These are phyloP conservation scores for Saccharomycopsis fodiens DNA, from an alignment of 805 yeast species.

Conservation along the genomic window DNA sequence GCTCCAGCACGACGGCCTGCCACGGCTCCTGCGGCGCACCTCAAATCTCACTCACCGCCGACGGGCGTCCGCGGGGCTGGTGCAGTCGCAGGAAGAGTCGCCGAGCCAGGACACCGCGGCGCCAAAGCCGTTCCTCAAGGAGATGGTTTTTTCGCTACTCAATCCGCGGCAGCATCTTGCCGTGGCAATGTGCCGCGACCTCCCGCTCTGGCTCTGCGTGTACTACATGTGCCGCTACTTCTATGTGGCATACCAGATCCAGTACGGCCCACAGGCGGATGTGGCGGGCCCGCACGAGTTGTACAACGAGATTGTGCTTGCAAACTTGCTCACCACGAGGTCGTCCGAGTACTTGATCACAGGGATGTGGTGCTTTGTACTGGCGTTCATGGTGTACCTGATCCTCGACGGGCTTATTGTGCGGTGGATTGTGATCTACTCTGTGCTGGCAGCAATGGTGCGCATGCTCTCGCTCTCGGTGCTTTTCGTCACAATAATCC, in stretches of 20 bases:
- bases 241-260: slow-evolving; percentile 27
- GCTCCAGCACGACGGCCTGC: neutral
- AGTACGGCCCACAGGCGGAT: slow-evolving; percentile 22
- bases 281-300: neutral
- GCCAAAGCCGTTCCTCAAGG: slow-evolving; percentile 22
- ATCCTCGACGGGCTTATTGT: slow-evolving; percentile 85
- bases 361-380: slow-evolving; percentile 88
- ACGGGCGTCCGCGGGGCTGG: neutral
- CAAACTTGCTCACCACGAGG: slow-evolving; percentile 46
- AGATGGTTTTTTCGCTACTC: slow-evolving; percentile 45
- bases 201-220: slow-evolving; percentile 51
- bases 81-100: neutral
- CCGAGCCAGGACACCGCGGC: neutral
- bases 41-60: neutral
- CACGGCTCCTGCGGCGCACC: neutral
- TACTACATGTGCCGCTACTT: slow-evolving; percentile 27
- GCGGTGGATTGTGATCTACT: slow-evolving; percentile 89
- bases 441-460: slow-evolving; percentile 80
- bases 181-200: slow-evolving; percentile 70
- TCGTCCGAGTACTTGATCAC: slow-evolving; percentile 75
- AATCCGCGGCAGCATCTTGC: slow-evolving; percentile 71
- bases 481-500: slow-evolving; percentile 61
- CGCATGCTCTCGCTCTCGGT: slow-evolving; percentile 80
- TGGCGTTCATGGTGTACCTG: slow-evolving; percentile 76
- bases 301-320: slow-evolving; percentile 21